phyloP scores from a whole-genome alignment of 257 asterid species.

The Fraxinus anomala region DNA sequence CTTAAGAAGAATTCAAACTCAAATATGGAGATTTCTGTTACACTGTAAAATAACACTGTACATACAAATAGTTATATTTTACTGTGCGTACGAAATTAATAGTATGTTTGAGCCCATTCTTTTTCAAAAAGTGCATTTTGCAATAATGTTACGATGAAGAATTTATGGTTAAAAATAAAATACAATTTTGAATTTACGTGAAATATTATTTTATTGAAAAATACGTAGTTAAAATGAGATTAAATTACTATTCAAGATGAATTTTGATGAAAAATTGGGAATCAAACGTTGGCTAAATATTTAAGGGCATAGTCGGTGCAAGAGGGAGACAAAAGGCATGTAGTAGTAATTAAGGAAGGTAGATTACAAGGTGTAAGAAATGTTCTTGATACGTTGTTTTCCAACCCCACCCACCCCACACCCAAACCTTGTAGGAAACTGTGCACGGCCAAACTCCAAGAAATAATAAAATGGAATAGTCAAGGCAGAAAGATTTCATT shows the following conservation, averaged over 20 bases:
- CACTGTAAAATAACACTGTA: background rate
- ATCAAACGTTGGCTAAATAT: background rate
- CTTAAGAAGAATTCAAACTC: background rate
- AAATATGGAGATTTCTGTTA: background rate
- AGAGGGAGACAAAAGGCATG: constrained; percentile 61
- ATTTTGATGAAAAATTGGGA: too few relatives aligned
- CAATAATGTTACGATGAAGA: too few relatives aligned
- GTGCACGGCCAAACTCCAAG: constrained; percentile 56
- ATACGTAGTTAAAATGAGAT: too few relatives aligned
- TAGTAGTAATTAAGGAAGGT: constrained; percentile 38
- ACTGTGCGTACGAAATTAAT: background rate
- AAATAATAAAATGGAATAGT: constrained; percentile 44
- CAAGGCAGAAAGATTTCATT: constrained; percentile 35
- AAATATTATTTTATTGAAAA: too few relatives aligned
- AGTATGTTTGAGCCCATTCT: too few relatives aligned
- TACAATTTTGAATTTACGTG: too few relatives aligned
- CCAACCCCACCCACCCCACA: background rate
- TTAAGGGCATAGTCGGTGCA: background rate
- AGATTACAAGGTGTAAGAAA: constrained; percentile 38
- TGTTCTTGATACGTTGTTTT: constrained; percentile 51
- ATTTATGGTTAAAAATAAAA: too few relatives aligned
- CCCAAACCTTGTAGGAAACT: constrained; percentile 40
- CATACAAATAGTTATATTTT: background rate
- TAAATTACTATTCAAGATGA: too few relatives aligned
- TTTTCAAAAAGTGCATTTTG: too few relatives aligned